Base-by-base conservation (phyloP, 768 basidiomycete species). In the Boletus patriciae region DNA sequence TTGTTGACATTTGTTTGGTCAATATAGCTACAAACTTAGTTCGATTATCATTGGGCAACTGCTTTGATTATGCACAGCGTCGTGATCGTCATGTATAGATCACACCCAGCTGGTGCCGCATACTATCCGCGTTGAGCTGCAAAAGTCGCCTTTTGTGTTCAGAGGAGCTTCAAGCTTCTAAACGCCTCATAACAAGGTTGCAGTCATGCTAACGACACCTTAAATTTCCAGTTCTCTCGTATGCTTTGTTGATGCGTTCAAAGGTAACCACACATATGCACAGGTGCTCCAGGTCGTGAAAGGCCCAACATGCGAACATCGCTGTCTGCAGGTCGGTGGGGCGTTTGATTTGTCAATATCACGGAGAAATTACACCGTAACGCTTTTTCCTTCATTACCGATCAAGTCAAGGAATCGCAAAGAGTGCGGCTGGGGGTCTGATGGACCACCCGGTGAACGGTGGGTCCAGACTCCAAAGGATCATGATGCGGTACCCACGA, bases 1-100 rank as follows among this genome's bases (percentile, higher is more conserved):
- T 54, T 67, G 59, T 71, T 71, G 67, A 62, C 38, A 40, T 29
- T 29, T 66, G 47, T 69, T 68, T 69, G 66, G 55, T 54, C 15
- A 34, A n/a, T 29, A 34, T 46, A 36, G 3, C 34, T 34, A 15
- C 12, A 13, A 33, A 33, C 10, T 10, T 3, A 33, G 10, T 33
- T 33, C 31, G 12, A 33, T 25, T 25, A 25, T 25, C 25, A 25
- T 25, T 25, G 4, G 25, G 31, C 29, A 29, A 10, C 6, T 29
- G 29, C 29, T 29, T n/a, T n/a, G n/a, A n/a, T n/a, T n/a, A 29
- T 44, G 16, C 34, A 25, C 47, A 41, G n/a, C 15, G 18, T n/a
- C 36, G 7, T 9, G 18, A 7, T 29, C 27, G 27, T 18, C 29
- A 23, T 34, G 15, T 9, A 34, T 13, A 13, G 33, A 34, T 34